Evolutionary conservation across 2,329 filamentous ascomycete species (phyloP), one percentile per base, ranked within the genome.

Genomic region (Fusarium duplospermum): DNA sequence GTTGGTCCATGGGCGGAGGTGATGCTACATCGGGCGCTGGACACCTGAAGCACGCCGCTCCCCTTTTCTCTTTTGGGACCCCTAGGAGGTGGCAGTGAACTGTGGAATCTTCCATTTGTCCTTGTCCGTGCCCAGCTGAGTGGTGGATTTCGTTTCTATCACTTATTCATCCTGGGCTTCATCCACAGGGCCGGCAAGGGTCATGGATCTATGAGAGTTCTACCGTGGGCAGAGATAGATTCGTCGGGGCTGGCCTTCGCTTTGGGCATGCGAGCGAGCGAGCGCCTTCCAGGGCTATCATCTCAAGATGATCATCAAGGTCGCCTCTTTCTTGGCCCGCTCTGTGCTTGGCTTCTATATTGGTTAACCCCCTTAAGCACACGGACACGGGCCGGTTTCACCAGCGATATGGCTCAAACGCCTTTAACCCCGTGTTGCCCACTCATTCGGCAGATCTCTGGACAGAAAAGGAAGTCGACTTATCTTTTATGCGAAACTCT

Each of bases 101-200:
- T 52, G 33, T 54, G 33, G 47, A 70, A 64, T 29, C 45, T 66
- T 73, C 69, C 45, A 56, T 70, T 50, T 60, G 27, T 33, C 20
- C 38, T 10, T 22, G 18, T 50, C 24, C 31, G 56, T 59, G 35
- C 56, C 22, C 36, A 63, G 63, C 57, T 75, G 72, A 75, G 70
- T 73, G 72, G 70, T 75, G 66, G 66, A 59, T 64, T 75, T 70
- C 52, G 57, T 47, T 27, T 62, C 10, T 45, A n/a, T 33, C 11
- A 29, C 9, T 22, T 35, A 8, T 52, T 27, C 50, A 56, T 67
- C 62, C 67, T 63, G 60, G 47, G 29, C 38, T 38, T 24, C 31
- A 31, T 45, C 42, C 45, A 36, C 10, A 31, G 16, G 31, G 16
- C 11, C 33, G 18, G 50, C 54, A 18, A 61, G 54, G 62, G 59